phyloP scores from a whole-genome alignment of 352 stramenopile species.

The Phytophthora cryptogea region DNA sequence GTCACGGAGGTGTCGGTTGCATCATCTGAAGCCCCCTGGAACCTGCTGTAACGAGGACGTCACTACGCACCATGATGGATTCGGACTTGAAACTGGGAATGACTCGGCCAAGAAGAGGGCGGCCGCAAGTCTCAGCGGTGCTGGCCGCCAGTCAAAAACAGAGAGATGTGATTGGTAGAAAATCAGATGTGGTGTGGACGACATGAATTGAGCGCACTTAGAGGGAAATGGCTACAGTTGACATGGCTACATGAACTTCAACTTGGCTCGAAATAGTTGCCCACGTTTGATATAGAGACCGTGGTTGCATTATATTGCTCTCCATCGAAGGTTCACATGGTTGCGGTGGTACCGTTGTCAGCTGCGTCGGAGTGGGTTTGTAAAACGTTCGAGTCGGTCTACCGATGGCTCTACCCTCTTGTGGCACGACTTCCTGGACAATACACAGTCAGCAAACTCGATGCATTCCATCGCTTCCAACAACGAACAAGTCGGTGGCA shows the following conservation, averaged over 20 bases:
- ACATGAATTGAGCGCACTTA: not conserved
- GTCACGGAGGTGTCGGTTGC: not conserved
- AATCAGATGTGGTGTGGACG: not conserved
- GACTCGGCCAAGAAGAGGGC: conserved; percentile 10
- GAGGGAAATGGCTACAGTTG: not conserved
- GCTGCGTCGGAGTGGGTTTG: too few relatives aligned
- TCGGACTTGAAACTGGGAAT: conserved; percentile 87
- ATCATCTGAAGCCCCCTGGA: not conserved
- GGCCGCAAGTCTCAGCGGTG: not conserved
- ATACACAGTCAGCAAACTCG: conserved; percentile 10
- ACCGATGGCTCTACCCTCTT: too few relatives aligned
- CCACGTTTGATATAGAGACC: too few relatives aligned
- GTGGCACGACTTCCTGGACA: too few relatives aligned
- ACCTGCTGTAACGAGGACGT: not conserved
- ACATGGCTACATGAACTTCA: not conserved
- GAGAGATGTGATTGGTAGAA: conserved; percentile 22
- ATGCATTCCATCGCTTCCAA: conserved; percentile 13
- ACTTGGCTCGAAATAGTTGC: too few relatives aligned
- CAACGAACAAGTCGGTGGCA: not conserved
- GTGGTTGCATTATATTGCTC: too few relatives aligned
- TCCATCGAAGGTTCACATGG: too few relatives aligned
- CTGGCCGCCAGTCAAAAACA: conserved; percentile 32
- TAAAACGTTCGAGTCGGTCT: too few relatives aligned
- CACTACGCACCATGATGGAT: conserved; percentile 82
- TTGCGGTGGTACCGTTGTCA: too few relatives aligned